phyloP scores from a whole-genome alignment of 2,329 filamentous ascomycete genomes.

The Colletotrichum endophyticum region DNA sequence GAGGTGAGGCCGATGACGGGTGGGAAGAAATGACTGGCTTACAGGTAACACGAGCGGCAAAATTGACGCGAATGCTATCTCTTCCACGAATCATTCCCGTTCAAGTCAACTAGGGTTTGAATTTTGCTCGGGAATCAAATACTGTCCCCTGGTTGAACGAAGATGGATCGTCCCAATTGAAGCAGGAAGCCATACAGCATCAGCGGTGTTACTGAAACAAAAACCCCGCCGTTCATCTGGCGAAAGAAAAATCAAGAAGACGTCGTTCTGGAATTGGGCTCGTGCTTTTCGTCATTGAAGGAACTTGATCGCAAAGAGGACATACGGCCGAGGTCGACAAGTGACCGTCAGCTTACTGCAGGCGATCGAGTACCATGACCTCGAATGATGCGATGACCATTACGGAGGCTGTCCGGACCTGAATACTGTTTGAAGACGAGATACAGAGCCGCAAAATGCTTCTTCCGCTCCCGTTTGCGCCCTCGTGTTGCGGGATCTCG shows the following conservation, averaged over 20 bases:
- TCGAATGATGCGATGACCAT: background rate
- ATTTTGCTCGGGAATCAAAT: background rate
- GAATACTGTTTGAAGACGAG: background rate
- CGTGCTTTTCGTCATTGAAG: background rate
- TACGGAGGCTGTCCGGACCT: background rate
- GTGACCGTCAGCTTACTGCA: background rate
- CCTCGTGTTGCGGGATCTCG: background rate
- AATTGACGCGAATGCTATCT: background rate
- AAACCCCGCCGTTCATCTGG: background rate
- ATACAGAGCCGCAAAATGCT: background rate
- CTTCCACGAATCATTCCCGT: background rate
- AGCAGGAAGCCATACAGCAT: background rate
- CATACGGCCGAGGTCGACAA: background rate
- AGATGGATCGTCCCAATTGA: background rate
- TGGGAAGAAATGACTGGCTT: background rate
- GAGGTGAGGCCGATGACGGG: background rate
- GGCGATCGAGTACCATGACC: background rate
- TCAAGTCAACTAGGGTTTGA: background rate
- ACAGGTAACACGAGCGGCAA: conserved; percentile 3
- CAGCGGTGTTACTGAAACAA: background rate
- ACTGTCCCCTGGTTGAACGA: too few relatives aligned
- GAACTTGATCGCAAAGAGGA: background rate
- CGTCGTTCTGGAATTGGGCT: background rate
- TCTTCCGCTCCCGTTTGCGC: background rate
- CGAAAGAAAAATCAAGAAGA: background rate